These are phyloP conservation scores for Boletellus deceptivus DNA, from an alignment of 1,284 basidiomycete genomes.

Conservation along the genomic window DNA sequence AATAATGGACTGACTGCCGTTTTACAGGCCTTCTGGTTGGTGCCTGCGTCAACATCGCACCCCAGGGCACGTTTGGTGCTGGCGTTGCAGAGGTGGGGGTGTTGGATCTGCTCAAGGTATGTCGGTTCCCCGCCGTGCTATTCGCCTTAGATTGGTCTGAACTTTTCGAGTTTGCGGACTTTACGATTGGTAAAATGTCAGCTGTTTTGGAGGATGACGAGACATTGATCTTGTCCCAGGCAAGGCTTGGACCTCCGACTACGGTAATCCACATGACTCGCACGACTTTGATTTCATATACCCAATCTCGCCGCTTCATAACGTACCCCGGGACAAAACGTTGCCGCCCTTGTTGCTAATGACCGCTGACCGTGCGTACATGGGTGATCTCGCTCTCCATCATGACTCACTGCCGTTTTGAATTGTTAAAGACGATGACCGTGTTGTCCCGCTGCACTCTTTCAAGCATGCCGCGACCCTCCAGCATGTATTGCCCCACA, in stretches of 20 bases:
- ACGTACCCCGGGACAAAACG: conserved; percentile 56
- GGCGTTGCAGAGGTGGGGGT: conserved; percentile 81
- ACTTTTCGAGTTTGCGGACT: conserved; percentile 61
- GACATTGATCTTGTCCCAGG: conserved; percentile 39
- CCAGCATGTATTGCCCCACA: conserved; percentile 62
- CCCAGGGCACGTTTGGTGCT: conserved; percentile 77
- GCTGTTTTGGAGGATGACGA: background rate
- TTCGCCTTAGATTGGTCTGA: conserved; percentile 3
- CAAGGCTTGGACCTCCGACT: conserved; percentile 78
- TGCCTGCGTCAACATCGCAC: conserved; percentile 78
- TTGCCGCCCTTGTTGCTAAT: conserved; percentile 69
- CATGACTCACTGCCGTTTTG: conserved; percentile 2
- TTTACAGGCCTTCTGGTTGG: conserved; percentile 67
- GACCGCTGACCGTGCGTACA: conserved; percentile 72
- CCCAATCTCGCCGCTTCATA: conserved; percentile 77
- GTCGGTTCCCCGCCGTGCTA: conserved; percentile 3
- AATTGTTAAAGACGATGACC: conserved; percentile 66
- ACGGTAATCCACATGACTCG: conserved; percentile 73
- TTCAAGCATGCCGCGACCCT: conserved; percentile 78
- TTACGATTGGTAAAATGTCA: conserved; percentile 60
- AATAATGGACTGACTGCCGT: conserved; percentile 8
- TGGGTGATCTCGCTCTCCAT: background rate
- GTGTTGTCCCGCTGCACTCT: conserved; percentile 78
- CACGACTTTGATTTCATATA: conserved; percentile 82
- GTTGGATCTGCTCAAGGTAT: conserved; percentile 75